These are phyloP conservation scores for Monosporozyma solicola DNA, from an alignment of 805 yeast genomes.

Conservation along the genomic window DNA sequence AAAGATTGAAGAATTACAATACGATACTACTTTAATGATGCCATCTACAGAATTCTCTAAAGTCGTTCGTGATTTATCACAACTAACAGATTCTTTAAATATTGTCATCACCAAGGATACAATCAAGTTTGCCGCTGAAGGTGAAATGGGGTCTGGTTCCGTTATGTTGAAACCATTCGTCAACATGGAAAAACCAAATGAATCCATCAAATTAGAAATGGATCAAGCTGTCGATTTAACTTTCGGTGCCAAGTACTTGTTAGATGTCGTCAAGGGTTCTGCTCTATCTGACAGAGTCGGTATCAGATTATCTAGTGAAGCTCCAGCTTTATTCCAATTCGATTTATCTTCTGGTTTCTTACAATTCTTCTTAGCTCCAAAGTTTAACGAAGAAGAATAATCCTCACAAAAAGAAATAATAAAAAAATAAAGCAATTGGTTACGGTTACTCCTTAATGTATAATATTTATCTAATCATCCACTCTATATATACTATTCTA, in stretches of 20 bases:
- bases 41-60: conserved; percentile 85
- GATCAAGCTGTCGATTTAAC: conserved; percentile 81
- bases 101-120: conserved; percentile 86
- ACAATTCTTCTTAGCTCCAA: conserved; percentile 95
- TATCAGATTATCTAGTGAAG: conserved; percentile 77
- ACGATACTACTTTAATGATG: conserved; percentile 77
- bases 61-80: conserved; percentile 78
- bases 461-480: neutral
- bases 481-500: neutral
- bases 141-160: conserved; percentile 84
- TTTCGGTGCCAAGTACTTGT: conserved; percentile 85
- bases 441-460: neutral
- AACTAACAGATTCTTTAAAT: conserved; percentile 78
- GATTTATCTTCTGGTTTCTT: conserved; percentile 78
- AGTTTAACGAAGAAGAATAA: conserved; percentile 85
- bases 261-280: conserved; percentile 88
- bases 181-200: conserved; percentile 73
- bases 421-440: neutral
- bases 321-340: conserved; percentile 92
- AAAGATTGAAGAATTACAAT: conserved; percentile 88
- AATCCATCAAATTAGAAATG: conserved; percentile 65
- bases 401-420: neutral
- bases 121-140: conserved; percentile 81
- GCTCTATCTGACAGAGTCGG: conserved; percentile 68
- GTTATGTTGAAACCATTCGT: conserved; percentile 78